Evolutionary conservation across 352 stramenopile species (phyloP).

Genomic region (Globisporangium sylvaticum): DNA sequence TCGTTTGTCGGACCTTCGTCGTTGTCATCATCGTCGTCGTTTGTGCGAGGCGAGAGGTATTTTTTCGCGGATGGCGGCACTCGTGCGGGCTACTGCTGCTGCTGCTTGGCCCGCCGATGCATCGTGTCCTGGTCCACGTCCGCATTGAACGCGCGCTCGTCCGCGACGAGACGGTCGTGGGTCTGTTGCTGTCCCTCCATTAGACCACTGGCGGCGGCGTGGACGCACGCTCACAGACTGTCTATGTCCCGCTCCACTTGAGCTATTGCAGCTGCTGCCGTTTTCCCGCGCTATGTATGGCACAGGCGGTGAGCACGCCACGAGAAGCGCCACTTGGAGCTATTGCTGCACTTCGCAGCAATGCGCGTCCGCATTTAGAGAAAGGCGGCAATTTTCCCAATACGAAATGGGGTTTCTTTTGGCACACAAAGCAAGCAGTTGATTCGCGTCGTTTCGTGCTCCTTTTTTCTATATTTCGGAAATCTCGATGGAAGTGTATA

Average conservation of each 20-base stretch:
- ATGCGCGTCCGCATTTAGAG: background rate
- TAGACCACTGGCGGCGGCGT: background rate
- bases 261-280: background rate
- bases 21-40: background rate
- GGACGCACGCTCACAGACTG: too few relatives aligned
- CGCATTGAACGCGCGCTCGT: background rate
- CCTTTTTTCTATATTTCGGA: background rate
- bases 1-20: background rate
- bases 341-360: background rate
- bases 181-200: background rate
- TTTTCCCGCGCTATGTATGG: background rate
- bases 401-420: background rate
- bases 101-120: constrained; percentile 3
- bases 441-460: constrained; percentile 12
- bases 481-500: background rate
- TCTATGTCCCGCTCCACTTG: background rate
- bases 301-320: background rate
- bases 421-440: background rate
- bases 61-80: constrained; percentile 7
- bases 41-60: constrained; percentile 4
- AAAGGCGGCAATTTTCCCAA: background rate
- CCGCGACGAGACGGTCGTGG: background rate
- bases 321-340: too few relatives aligned
- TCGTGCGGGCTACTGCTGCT: background rate
- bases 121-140: constrained; percentile 7